These are phyloP conservation scores for Aspergillus unguis DNA, from an alignment of 2,329 filamentous ascomycete genomes.

Conservation along the genomic window DNA sequence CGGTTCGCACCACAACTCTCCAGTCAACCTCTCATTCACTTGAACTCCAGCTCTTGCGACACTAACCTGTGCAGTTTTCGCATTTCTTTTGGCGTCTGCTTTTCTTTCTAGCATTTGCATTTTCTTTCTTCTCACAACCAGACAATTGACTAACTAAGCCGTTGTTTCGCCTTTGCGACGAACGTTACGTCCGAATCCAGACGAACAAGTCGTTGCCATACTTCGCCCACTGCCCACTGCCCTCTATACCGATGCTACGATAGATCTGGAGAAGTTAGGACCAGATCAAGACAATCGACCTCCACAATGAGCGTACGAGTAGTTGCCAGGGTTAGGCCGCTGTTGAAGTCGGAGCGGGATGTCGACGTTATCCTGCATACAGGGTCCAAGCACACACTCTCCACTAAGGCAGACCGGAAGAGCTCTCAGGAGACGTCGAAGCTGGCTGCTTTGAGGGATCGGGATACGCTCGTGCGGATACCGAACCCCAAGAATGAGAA, in stretches of 20 bases:
- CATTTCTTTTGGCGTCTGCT: not conserved
- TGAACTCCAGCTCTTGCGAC: not conserved
- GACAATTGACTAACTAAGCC: not conserved
- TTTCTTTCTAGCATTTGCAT: not conserved
- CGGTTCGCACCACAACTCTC: conserved; percentile 18
- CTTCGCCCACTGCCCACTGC: not conserved
- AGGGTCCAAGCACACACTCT: conserved; percentile 37
- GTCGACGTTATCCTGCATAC: conserved; percentile 82
- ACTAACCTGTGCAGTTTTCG: not conserved
- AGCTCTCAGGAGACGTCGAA: conserved; percentile 23
- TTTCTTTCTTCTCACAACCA: not conserved
- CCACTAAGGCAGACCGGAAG: conserved; percentile 26
- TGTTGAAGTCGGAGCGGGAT: conserved; percentile 80
- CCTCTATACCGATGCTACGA: conserved; percentile 1
- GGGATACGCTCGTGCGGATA: conserved; percentile 72
- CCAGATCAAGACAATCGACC: not conserved
- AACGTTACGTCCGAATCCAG: not conserved
- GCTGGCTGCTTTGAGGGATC: conserved; percentile 45
- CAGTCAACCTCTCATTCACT: not conserved
- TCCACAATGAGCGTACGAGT: conserved; percentile 64
- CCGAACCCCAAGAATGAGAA: conserved; percentile 89
- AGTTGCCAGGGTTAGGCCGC: conserved; percentile 83
- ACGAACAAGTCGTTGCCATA: not conserved
- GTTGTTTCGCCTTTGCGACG: not conserved
- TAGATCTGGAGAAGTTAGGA: not conserved